phyloP scores from a whole-genome alignment of 1,284 basidiomycete genomes.

The Melampsora americana region DNA sequence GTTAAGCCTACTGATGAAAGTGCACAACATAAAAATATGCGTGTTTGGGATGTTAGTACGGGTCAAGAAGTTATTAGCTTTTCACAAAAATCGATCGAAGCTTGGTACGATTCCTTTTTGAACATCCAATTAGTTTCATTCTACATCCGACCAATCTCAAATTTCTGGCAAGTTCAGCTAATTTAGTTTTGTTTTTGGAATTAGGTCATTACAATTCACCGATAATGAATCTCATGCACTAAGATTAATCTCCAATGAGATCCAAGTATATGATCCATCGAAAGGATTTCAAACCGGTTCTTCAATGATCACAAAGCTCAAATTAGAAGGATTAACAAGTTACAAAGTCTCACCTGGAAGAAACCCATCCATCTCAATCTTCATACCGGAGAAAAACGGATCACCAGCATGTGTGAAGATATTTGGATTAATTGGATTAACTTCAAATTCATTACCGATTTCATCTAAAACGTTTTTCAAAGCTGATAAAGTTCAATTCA shows the following conservation, averaged over 20 bases:
- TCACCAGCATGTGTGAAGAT: constrained; percentile 86
- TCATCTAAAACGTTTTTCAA: constrained; percentile 89
- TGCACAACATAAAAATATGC: constrained; percentile 78
- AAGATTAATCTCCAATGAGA: constrained; percentile 72
- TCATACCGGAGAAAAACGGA: constrained; percentile 93
- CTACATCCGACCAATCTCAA: neutral
- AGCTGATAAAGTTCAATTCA: constrained; percentile 86
- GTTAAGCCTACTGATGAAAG: constrained; percentile 66
- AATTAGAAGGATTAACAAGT: constrained; percentile 73
- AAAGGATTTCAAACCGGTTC: constrained; percentile 67
- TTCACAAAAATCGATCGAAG: constrained; percentile 75
- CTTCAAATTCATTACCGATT: constrained; percentile 60
- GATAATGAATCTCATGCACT: constrained; percentile 84
- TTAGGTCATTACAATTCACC: constrained; percentile 78
- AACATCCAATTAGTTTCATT: neutral
- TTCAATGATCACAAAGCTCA: constrained; percentile 69
- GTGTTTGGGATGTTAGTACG: constrained; percentile 74
- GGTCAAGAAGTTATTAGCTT: constrained; percentile 77
- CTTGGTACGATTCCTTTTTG: constrained; percentile 60
- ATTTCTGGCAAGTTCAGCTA: neutral
- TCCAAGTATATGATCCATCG: constrained; percentile 79
- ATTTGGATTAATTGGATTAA: constrained; percentile 69
- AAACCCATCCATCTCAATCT: constrained; percentile 80
- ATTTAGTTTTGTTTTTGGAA: neutral
- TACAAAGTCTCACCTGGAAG: constrained; percentile 75